phyloP scores from a whole-genome alignment of 1,284 basidiomycete genomes.

The Marasmius tenuissimus region DNA sequence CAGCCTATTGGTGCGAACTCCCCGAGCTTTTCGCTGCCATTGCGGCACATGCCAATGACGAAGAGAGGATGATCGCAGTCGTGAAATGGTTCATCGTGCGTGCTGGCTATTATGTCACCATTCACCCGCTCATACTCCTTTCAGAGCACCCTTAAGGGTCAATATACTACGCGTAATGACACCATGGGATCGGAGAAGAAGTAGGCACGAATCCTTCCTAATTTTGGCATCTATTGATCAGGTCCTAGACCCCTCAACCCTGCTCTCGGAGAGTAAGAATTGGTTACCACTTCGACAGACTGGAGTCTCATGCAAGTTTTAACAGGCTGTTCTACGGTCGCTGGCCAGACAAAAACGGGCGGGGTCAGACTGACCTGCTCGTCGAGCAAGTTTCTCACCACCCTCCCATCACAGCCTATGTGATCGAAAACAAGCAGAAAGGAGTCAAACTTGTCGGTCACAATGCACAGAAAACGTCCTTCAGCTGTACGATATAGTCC shows the following conservation, averaged over 20 bases:
- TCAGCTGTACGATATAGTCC: conserved; percentile 58
- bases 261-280: conserved; percentile 85
- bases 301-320: not conserved
- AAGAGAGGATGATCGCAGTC: conserved; percentile 75
- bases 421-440: conserved; percentile 83
- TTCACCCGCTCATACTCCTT: not conserved
- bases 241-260: conserved; percentile 84
- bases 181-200: conserved; percentile 97
- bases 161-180: conserved; percentile 93
- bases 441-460: conserved; percentile 85
- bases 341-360: conserved; percentile 83
- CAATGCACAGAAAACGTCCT: conserved; percentile 95
- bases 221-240: conserved; percentile 7
- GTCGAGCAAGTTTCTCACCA: conserved; percentile 99
- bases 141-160: conserved; percentile 88
- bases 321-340: conserved; percentile 84
- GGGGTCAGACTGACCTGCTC: conserved; percentile 82
- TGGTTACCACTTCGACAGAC: not conserved
- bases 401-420: conserved; percentile 85
- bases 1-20: conserved; percentile 92
- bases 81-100: conserved; percentile 89
- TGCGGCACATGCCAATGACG: conserved; percentile 69
- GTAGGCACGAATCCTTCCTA: conserved; percentile 36
- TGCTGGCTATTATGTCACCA: conserved; percentile 13
- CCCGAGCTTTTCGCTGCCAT: conserved; percentile 85